A percentile compares a stretch with the other conserved stretches of the same genome.
phyloP scores from a whole-genome alignment of 768 basidiomycete genomes.

The Austroboletus eburneus region DNA sequence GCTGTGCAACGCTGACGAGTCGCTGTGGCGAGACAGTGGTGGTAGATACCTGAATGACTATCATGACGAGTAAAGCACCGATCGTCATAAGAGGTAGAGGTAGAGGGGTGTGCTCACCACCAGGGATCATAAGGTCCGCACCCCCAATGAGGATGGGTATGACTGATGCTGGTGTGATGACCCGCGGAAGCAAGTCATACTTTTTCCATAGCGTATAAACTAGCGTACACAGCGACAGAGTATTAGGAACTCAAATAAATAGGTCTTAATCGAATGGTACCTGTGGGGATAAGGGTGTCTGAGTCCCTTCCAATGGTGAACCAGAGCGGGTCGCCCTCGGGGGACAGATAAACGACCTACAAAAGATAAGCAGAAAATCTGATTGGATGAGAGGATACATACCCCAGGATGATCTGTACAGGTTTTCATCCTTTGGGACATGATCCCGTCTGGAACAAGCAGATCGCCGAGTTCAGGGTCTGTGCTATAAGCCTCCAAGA shows the following conservation, averaged over 20 bases:
- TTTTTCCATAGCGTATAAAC: slow-evolving; percentile 81
- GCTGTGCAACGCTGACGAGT: slow-evolving; percentile 61
- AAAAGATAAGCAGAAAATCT: too few relatives aligned
- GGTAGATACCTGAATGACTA: slow-evolving; percentile 56
- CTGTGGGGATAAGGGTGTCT: slow-evolving; percentile 70
- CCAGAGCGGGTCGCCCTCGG: slow-evolving; percentile 74
- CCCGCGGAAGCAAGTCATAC: slow-evolving; percentile 57
- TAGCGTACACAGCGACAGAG: too few relatives aligned
- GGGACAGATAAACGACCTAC: slow-evolving; percentile 60
- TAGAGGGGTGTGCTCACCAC: slow-evolving; percentile 49
- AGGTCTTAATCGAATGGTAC: too few relatives aligned
- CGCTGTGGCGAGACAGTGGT: slow-evolving; percentile 39
- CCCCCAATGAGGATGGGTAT: slow-evolving; percentile 69
- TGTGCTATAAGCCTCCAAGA: slow-evolving; percentile 44
- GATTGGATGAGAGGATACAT: slow-evolving; percentile 4
- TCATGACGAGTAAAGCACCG: too few relatives aligned
- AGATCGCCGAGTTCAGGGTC: slow-evolving; percentile 58
- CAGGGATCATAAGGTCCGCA: slow-evolving; percentile 88
- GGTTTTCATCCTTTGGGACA: slow-evolving; percentile 63
- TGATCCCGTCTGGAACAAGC: slow-evolving; percentile 71
- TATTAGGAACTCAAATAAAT: too few relatives aligned
- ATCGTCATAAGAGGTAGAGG: too few relatives aligned
- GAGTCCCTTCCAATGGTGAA: slow-evolving; percentile 66
- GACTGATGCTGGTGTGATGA: slow-evolving; percentile 70
- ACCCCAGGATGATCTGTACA: slow-evolving; percentile 66